phyloP scores from a whole-genome alignment of 140 eudicot species.

The Flaveria floridana region DNA sequence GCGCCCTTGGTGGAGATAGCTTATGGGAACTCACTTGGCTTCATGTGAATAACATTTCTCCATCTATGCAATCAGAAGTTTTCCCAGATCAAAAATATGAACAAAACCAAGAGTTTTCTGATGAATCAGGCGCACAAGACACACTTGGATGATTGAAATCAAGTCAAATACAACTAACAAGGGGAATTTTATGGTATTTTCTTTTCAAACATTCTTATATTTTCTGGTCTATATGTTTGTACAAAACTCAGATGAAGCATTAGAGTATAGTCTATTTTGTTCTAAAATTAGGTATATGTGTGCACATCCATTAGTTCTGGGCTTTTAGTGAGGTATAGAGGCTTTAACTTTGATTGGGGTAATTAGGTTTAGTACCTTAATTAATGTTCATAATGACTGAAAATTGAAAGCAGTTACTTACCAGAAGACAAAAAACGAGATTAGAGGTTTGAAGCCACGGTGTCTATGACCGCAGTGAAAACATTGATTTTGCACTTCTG shows the following conservation, averaged over 20 bases:
- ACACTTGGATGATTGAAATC: neutral
- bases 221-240: conserved; percentile 25
- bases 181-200: conserved; percentile 17
- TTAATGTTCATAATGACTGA: conserved; percentile 25
- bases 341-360: conserved; percentile 20
- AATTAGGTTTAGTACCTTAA: conserved; percentile 30
- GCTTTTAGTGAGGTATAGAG: conserved; percentile 22
- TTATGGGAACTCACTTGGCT: conserved; percentile 92
- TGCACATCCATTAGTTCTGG: conserved; percentile 9
- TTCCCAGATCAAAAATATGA: conserved; percentile 47
- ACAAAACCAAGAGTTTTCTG: conserved; percentile 16
- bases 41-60: conserved; percentile 71
- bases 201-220: conserved; percentile 13
- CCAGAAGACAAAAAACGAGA: neutral
- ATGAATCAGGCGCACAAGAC: conserved; percentile 27
- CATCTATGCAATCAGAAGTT: conserved; percentile 64
- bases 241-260: conserved; percentile 25
- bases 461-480: conserved; percentile 24
- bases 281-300: conserved; percentile 4
- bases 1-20: conserved; percentile 83
- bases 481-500: neutral
- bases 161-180: conserved; percentile 32
- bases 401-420: conserved; percentile 22
- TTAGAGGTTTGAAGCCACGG: conserved; percentile 13
- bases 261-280: conserved; percentile 23